phyloP scores from a whole-genome alignment of 2,329 filamentous ascomycete species.

The Chalaropsis ovoidea region DNA sequence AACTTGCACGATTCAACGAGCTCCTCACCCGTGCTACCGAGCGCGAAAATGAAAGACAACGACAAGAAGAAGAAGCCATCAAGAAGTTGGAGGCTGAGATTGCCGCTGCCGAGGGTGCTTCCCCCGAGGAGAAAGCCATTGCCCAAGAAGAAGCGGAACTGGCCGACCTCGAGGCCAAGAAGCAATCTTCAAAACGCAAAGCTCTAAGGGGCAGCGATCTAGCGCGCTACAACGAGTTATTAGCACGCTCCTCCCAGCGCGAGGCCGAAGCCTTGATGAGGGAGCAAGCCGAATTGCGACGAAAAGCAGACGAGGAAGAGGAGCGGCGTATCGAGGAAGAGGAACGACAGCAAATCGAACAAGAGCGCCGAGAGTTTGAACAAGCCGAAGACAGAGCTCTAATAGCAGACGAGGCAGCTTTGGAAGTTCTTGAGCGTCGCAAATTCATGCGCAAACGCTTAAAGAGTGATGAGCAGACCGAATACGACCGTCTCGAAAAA shows the following conservation, averaged over 20 bases:
- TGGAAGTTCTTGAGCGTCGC: slow-evolving; percentile 12
- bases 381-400: slow-evolving; percentile 12
- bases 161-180: slow-evolving; percentile 21
- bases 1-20: slow-evolving; percentile 20
- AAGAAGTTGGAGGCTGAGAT: slow-evolving; percentile 21
- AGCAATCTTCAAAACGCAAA: slow-evolving; percentile 15
- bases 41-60: slow-evolving; percentile 7
- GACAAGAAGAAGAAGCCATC: slow-evolving; percentile 16
- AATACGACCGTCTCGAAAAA: background rate
- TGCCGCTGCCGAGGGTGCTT: slow-evolving; percentile 14
- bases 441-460: slow-evolving; percentile 18
- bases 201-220: slow-evolving; percentile 13
- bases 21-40: slow-evolving; percentile 1
- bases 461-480: background rate
- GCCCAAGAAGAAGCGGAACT: slow-evolving; percentile 22
- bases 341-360: slow-evolving; percentile 20
- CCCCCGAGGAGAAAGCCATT: slow-evolving; percentile 18
- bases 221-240: slow-evolving; percentile 22
- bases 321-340: slow-evolving; percentile 21
- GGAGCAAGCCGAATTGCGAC: slow-evolving; percentile 19
- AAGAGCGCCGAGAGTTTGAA: slow-evolving; percentile 17
- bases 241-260: slow-evolving; percentile 21
- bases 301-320: slow-evolving; percentile 18
- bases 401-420: background rate
- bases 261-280: slow-evolving; percentile 21